Conservation (phyloP, 1,139 yeast genomes). For the Nematodospora anomalae region DNA sequence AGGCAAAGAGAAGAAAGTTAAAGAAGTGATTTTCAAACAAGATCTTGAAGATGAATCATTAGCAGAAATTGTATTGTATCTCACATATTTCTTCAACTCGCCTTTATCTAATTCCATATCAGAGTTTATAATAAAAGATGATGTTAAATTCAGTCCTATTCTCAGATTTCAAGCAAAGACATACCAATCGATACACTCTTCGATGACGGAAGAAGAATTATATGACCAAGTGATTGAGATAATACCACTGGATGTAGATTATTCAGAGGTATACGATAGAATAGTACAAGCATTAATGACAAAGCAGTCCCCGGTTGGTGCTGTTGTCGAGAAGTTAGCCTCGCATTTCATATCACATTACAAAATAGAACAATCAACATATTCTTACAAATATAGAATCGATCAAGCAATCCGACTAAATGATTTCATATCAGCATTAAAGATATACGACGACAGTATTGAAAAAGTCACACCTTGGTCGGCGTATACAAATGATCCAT, state of each 20-base stretch:
- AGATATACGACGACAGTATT: conserved; percentile 36
- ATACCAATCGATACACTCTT: conserved; percentile 9
- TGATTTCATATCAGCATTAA: conserved; percentile 26
- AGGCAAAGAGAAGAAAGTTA: conserved; percentile 15
- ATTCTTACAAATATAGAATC: conserved; percentile 14
- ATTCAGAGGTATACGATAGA: conserved; percentile 17
- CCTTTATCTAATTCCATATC: conserved; percentile 16
- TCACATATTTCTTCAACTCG: conserved; percentile 11
- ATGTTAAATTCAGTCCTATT: conserved; percentile 23
- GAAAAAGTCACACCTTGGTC: conserved; percentile 29
- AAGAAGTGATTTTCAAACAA: conserved; percentile 21
- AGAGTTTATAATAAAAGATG: conserved; percentile 21
- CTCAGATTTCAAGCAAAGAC: conserved; percentile 24
- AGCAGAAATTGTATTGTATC: conserved; percentile 20
- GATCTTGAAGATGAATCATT: conserved; percentile 27
- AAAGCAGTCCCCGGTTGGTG: conserved; percentile 22
- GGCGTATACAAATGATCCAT: conserved; percentile 29
- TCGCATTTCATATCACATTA: conserved; percentile 16
- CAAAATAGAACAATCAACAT: conserved; percentile 22
- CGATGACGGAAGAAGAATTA: background rate
- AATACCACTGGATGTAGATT: conserved; percentile 13
- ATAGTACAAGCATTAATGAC: conserved; percentile 22
- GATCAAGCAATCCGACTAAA: conserved; percentile 21
- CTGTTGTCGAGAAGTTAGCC: conserved; percentile 17
- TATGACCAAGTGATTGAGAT: conserved; percentile 3